A percentile compares a stretch with the other conserved stretches of the same genome.
These are phyloP conservation scores for Candida arabinofermentans DNA, from an alignment of 805 yeast genomes.

Conservation along the genomic window DNA sequence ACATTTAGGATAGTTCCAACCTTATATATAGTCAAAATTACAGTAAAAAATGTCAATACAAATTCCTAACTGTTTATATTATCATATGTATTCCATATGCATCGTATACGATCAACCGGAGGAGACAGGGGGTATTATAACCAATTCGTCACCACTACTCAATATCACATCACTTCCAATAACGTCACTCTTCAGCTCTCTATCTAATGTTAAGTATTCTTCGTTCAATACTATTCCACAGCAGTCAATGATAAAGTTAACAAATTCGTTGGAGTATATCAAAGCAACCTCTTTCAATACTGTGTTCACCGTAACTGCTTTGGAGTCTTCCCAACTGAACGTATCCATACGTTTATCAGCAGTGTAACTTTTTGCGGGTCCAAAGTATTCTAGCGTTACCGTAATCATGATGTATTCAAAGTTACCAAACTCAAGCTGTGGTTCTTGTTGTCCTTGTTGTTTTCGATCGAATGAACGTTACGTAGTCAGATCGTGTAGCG, in stretches of 20 bases:
- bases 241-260: conserved; percentile 14
- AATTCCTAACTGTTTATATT: neutral
- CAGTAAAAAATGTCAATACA: too few relatives aligned
- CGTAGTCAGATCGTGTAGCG: too few relatives aligned
- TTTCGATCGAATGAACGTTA: too few relatives aligned
- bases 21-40: conserved; percentile 1
- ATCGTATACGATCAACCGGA: too few relatives aligned
- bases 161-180: conserved; percentile 10
- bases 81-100: neutral
- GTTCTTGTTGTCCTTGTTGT: neutral
- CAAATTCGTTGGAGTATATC: conserved; percentile 17
- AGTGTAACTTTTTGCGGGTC: conserved; percentile 30
- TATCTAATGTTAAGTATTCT: conserved; percentile 24
- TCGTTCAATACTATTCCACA: conserved; percentile 29
- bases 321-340: neutral
- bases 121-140: conserved; percentile 31
- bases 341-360: conserved; percentile 12
- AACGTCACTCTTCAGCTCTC: conserved; percentile 2
- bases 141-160: conserved; percentile 19
- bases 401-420: conserved; percentile 5
- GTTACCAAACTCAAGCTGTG: neutral
- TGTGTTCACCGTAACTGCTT: conserved; percentile 2
- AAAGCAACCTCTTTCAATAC: conserved; percentile 4
- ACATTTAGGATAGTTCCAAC: neutral
- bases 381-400: conserved; percentile 27